phyloP scores from a whole-genome alignment of 495 filamentous ascomycete species.

The Lasiosphaeria ovina region DNA sequence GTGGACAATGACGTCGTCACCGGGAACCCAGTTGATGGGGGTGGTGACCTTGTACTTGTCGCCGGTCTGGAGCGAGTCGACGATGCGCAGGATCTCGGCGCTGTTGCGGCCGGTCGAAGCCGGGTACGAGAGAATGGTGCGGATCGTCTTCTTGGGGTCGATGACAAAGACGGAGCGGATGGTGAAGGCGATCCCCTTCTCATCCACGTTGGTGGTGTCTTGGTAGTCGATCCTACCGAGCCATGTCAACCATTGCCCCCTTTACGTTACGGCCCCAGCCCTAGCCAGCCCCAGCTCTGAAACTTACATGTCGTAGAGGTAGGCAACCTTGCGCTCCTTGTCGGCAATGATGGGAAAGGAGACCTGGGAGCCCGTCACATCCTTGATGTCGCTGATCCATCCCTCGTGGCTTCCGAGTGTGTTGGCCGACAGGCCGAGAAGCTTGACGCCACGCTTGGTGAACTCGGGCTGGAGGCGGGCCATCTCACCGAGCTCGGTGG shows the following conservation, averaged over 20 bases:
- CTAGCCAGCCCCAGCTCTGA: background rate
- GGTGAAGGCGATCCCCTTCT: constrained; percentile 96
- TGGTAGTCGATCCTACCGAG: constrained; percentile 70
- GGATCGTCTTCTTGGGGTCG: constrained; percentile 97
- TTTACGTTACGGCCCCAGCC: background rate
- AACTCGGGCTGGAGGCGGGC: constrained; percentile 98
- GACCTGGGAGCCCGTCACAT: constrained; percentile 78
- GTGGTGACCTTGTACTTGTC: constrained; percentile 95
- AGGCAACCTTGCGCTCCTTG: constrained; percentile 90
- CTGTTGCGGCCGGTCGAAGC: constrained; percentile 97
- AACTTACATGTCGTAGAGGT: constrained; percentile 90
- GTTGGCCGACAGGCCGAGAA: constrained; percentile 92
- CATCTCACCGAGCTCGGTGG: constrained; percentile 95
- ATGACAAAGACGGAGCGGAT: constrained; percentile 99
- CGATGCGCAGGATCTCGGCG: constrained; percentile 89
- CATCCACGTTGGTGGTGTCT: constrained; percentile 79
- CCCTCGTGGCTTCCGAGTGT: constrained; percentile 61
- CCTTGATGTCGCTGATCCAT: constrained; percentile 97
- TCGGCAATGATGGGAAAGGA: constrained; percentile 96
- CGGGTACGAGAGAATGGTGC: constrained; percentile 93
- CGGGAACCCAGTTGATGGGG: constrained; percentile 86
- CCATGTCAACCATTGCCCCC: background rate
- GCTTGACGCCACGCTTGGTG: constrained; percentile 85
- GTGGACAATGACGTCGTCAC: constrained; percentile 95
- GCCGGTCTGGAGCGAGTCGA: constrained; percentile 95